Evolutionary conservation across 2,329 filamentous ascomycete species (phyloP).

Genomic region (Fusarium papillatum): DNA sequence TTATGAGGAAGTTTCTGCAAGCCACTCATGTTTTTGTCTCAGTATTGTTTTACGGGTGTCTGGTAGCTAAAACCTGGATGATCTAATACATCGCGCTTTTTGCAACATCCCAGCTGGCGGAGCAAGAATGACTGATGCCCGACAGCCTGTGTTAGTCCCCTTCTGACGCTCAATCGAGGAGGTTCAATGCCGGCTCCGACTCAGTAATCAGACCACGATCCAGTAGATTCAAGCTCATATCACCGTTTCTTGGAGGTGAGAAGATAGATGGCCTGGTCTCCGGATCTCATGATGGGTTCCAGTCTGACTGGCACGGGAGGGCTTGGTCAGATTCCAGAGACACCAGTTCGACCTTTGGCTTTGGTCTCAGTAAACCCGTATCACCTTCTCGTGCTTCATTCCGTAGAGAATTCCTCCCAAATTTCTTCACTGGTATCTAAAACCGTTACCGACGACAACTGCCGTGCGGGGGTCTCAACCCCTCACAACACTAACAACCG

Average conservation of each 20-base stretch:
- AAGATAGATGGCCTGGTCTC: background rate
- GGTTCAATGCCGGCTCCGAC: background rate
- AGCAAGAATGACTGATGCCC: background rate
- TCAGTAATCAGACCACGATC: background rate
- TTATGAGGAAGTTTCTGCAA: background rate
- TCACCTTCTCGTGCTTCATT: background rate
- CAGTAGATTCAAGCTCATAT: background rate
- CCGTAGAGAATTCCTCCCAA: background rate
- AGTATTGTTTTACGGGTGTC: accelerated
- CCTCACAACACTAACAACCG: background rate
- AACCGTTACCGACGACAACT: constrained; percentile 22
- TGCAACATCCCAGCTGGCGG: background rate
- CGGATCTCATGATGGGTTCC: background rate
- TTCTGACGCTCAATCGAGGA: background rate
- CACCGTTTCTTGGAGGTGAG: background rate
- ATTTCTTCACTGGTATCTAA: background rate
- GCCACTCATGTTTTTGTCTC: background rate
- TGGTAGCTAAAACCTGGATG: background rate
- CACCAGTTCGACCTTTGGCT: background rate
- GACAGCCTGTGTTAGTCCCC: no score
- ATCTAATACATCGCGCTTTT: background rate
- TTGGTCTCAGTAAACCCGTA: background rate
- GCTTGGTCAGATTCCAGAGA: background rate
- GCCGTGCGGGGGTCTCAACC: constrained; percentile 29
- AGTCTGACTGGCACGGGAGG: background rate